phyloP scores from a whole-genome alignment of 805 yeast genomes.

The Kodamaea neixiangensis region DNA sequence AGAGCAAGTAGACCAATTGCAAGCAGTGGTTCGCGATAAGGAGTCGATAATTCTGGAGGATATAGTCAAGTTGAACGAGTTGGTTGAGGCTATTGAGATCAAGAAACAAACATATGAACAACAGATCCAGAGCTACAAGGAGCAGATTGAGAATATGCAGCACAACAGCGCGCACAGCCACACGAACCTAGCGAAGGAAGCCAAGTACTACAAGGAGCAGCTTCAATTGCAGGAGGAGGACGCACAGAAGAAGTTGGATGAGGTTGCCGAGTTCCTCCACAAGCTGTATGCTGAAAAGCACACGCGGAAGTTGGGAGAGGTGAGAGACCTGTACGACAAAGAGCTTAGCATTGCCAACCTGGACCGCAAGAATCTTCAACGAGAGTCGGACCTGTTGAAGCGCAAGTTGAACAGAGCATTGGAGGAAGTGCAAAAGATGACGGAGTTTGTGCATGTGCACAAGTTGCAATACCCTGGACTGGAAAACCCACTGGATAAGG shows the following conservation, averaged over 20 bases:
- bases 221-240: slow-evolving; percentile 44
- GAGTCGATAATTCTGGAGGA: slow-evolving; percentile 35
- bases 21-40: slow-evolving; percentile 21
- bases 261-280: slow-evolving; percentile 69
- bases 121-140: slow-evolving; percentile 13
- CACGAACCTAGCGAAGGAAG: slow-evolving; percentile 17
- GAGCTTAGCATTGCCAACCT: slow-evolving; percentile 12
- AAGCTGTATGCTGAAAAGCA: slow-evolving; percentile 77
- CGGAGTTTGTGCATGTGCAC: slow-evolving; percentile 15
- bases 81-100: slow-evolving; percentile 24
- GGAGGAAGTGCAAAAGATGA: slow-evolving; percentile 17
- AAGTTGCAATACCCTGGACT: slow-evolving; percentile 14
- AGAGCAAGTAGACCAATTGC: slow-evolving; percentile 9
- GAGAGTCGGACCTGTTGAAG: slow-evolving; percentile 18
- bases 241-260: slow-evolving; percentile 55
- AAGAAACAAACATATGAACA: slow-evolving; percentile 16
- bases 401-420: slow-evolving; percentile 15
- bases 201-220: slow-evolving; percentile 22
- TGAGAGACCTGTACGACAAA: slow-evolving; percentile 36
- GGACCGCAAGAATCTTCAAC: slow-evolving; percentile 13
- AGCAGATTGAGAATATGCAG: slow-evolving; percentile 14
- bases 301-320: slow-evolving; percentile 63
- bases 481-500: neutral
- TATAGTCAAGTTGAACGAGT: slow-evolving; percentile 29
- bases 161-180: slow-evolving; percentile 14